A percentile compares a stretch with the other conserved stretches of the same genome.
Conservation (phyloP, 257 asterid species). For the Ballota nigra region DNA sequence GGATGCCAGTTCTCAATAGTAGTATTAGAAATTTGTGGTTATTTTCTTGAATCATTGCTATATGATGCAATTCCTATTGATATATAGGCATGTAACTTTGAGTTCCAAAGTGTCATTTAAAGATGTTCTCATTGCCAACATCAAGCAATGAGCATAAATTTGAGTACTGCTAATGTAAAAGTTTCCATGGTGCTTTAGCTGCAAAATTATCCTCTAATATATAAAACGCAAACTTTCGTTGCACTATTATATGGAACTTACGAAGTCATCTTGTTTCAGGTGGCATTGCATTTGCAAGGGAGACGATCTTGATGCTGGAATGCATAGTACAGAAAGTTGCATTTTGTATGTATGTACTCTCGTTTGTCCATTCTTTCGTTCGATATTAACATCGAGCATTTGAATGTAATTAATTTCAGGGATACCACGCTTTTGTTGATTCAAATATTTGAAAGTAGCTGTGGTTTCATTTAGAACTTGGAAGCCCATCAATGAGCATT, state of each 20-base stretch:
- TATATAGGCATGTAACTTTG: no score
- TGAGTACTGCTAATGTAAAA: no score
- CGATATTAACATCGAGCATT: neutral
- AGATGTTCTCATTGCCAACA: neutral
- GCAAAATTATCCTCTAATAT: neutral
- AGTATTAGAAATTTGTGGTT: no score
- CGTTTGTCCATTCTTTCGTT: neutral
- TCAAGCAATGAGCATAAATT: neutral
- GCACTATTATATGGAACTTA: neutral
- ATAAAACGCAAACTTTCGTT: neutral
- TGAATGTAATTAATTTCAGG: neutral
- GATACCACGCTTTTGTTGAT: neutral
- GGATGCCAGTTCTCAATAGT: no score
- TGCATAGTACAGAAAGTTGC: neutral
- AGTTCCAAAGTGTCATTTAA: neutral
- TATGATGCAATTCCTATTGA: no score
- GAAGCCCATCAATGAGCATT: neutral
- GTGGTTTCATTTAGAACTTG: neutral
- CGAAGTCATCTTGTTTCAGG: conserved; percentile 24
- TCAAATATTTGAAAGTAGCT: neutral
- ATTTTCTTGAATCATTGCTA: no score
- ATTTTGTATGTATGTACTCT: neutral
- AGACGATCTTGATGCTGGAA: neutral
- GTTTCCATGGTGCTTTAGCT: no score
- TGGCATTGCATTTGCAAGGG: conserved; percentile 17